Conservation (phyloP, 1,284 basidiomycete species). For the Puccinia triticina region DNA sequence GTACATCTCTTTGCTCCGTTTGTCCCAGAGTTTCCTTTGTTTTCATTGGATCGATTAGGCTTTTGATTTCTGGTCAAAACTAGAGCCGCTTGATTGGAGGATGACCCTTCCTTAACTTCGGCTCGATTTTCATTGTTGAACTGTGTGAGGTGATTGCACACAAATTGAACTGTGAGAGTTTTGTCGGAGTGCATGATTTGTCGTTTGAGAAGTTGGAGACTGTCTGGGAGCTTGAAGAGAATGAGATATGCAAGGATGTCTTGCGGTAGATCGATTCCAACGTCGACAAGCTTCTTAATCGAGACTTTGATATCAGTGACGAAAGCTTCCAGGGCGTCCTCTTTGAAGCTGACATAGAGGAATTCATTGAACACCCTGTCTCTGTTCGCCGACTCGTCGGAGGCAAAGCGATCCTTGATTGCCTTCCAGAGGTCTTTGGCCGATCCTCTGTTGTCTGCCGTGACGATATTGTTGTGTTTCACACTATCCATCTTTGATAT, state of each 20-base stretch:
- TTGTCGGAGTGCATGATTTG: slow-evolving; percentile 6
- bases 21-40: not conserved
- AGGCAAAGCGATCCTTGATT: not conserved
- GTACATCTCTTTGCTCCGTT: not conserved
- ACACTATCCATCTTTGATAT: not conserved
- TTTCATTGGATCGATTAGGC: not conserved
- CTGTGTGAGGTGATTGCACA: not conserved
- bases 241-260: not conserved
- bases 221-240: not conserved
- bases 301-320: not conserved
- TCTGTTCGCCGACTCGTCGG: not conserved
- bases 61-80: not conserved
- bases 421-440: not conserved
- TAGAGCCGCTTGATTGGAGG: not conserved
- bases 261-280: not conserved
- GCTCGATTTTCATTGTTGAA: not conserved
- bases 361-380: slow-evolving; percentile 3
- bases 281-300: not conserved
- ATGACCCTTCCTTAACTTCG: not conserved
- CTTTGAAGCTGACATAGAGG: not conserved
- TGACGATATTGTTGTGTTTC: not conserved
- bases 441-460: slow-evolving; percentile 1
- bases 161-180: not conserved
- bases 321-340: not conserved
- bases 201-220: not conserved